Percentiles rank a stretch among this genome's conserved stretches.
phyloP scores from a whole-genome alignment of 2,329 filamentous ascomycete species.

The Monosporascus ibericus region DNA sequence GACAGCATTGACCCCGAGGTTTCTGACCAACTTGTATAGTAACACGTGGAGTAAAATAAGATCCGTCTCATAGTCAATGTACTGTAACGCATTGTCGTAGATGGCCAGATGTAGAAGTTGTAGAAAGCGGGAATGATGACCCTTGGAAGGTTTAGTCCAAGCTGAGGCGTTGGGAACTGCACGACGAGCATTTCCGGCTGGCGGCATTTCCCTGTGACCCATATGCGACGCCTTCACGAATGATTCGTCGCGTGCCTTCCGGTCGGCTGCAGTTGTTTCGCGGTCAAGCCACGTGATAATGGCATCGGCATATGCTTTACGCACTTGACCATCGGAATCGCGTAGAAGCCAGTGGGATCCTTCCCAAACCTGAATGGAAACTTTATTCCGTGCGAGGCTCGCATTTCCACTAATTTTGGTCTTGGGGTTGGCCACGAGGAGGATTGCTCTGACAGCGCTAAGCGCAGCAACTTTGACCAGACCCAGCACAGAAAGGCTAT shows the following conservation, averaged over 20 bases:
- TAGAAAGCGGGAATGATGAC: slow-evolving; percentile 64
- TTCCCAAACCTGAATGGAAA: slow-evolving; percentile 84
- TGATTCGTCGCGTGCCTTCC: slow-evolving; percentile 54
- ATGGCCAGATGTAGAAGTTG: slow-evolving; percentile 77
- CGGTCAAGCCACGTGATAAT: slow-evolving; percentile 76
- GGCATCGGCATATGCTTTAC: slow-evolving; percentile 80
- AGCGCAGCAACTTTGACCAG: slow-evolving; percentile 61
- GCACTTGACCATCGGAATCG: slow-evolving; percentile 70
- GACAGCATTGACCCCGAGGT: slow-evolving; percentile 75
- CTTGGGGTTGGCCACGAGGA: slow-evolving; percentile 71
- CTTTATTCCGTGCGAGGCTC: slow-evolving; percentile 64
- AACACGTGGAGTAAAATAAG: slow-evolving; percentile 72
- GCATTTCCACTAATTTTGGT: slow-evolving; percentile 52
- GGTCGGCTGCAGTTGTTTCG: slow-evolving; percentile 66
- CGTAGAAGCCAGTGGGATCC: slow-evolving; percentile 91
- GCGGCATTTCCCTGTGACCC: slow-evolving; percentile 34
- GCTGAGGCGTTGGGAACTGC: slow-evolving; percentile 63
- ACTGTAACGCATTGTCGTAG: slow-evolving; percentile 82
- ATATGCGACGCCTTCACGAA: slow-evolving; percentile 37
- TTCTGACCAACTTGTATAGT: slow-evolving; percentile 65
- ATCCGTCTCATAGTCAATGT: slow-evolving; percentile 65
- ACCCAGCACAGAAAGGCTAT: slow-evolving; percentile 48
- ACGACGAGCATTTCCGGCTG: slow-evolving; percentile 47
- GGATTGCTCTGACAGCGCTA: slow-evolving; percentile 72
- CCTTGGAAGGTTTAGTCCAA: slow-evolving; percentile 49